Conservation (phyloP, 768 basidiomycete species). For the Albatrellus ellisii region DNA sequence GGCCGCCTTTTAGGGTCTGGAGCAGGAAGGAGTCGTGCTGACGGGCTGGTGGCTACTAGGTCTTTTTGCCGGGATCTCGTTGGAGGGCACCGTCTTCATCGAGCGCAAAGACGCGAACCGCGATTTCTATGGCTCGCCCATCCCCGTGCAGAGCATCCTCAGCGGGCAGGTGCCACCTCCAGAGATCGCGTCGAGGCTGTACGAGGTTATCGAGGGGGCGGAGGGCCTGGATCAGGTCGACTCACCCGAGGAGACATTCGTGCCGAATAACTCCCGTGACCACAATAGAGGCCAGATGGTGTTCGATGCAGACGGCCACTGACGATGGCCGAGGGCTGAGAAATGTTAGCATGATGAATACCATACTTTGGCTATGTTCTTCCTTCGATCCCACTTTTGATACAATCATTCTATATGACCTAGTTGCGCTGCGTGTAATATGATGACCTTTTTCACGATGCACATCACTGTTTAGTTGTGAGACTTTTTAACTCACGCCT, state of each 20-base stretch:
- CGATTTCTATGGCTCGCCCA: constrained; percentile 88
- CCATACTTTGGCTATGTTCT: too few species aligned
- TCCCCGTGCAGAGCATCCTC: constrained; percentile 84
- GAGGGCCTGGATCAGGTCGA: constrained; percentile 84
- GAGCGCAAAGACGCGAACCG: constrained; percentile 94
- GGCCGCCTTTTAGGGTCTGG: background rate
- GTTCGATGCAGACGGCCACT: constrained; percentile 57
- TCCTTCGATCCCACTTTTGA: too few species aligned
- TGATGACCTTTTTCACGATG: too few species aligned
- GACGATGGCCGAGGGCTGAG: background rate
- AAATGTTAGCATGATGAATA: too few species aligned
- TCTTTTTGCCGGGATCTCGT: constrained; percentile 85
- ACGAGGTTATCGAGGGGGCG: constrained; percentile 94
- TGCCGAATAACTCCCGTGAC: constrained; percentile 52
- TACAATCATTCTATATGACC: too few species aligned
- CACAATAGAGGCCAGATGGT: constrained; percentile 45
- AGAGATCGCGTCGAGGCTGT: constrained; percentile 82
- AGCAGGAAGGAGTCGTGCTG: background rate
- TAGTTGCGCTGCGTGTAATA: too few species aligned
- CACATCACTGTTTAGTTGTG: too few species aligned
- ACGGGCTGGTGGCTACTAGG: constrained; percentile 32
- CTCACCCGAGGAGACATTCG: constrained; percentile 67
- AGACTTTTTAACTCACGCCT: too few species aligned
- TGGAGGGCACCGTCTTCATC: constrained; percentile 90
- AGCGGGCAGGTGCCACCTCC: constrained; percentile 94